Conservation (phyloP, 805 yeast species). For the Candida chauliodis region DNA sequence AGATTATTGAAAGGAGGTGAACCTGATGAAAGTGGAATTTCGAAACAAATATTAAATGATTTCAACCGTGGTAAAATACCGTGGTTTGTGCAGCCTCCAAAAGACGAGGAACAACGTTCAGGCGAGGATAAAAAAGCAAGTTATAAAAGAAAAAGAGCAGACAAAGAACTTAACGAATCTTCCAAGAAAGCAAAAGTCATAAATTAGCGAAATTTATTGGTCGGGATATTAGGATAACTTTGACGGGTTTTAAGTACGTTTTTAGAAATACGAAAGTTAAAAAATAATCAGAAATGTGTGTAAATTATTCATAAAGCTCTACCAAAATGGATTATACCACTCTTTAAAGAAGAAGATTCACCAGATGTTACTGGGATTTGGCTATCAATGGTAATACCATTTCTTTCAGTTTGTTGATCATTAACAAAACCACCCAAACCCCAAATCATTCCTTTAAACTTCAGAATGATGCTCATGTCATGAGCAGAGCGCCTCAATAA, state of each 20-base stretch:
- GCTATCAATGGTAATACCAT: conserved; percentile 6
- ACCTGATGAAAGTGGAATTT: conserved; percentile 91
- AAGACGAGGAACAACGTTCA: conserved; percentile 54
- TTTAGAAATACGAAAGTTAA: no score
- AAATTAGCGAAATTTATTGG: neutral
- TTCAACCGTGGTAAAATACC: conserved; percentile 97
- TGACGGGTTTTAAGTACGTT: no score
- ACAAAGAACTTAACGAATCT: conserved; percentile 31
- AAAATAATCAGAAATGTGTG: no score
- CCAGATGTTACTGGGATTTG: conserved; percentile 25
- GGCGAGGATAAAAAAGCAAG: conserved; percentile 57
- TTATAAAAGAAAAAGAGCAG: conserved; percentile 51
- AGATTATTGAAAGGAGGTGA: conserved; percentile 95
- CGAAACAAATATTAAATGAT: conserved; percentile 87
- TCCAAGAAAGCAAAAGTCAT: conserved; percentile 6
- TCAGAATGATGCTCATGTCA: conserved; percentile 21
- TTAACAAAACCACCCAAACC: conserved; percentile 39
- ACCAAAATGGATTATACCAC: conserved; percentile 28
- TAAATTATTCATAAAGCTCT: conserved; percentile 16
- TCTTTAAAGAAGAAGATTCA: conserved; percentile 10
- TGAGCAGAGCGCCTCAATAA: conserved; percentile 30
- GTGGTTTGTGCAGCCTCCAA: conserved; percentile 95
- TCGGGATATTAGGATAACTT: no score
- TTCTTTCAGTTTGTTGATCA: conserved; percentile 8
- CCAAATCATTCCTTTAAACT: conserved; percentile 50